Conservation (phyloP, 2,329 filamentous ascomycete genomes). For the Microsporum audouinii region DNA sequence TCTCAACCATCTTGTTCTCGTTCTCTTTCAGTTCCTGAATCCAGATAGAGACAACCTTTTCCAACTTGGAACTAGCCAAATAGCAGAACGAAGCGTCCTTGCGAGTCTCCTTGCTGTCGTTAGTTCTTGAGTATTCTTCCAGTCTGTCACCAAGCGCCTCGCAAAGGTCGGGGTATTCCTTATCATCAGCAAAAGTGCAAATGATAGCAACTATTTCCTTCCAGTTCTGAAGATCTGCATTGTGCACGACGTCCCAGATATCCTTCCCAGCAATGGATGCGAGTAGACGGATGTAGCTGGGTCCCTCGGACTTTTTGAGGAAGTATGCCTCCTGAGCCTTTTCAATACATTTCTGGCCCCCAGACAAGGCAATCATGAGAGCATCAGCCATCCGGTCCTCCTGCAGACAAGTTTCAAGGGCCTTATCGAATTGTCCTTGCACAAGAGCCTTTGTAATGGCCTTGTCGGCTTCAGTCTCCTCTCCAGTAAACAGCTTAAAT, state of each 20-base stretch:
- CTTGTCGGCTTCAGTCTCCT: conserved; percentile 75
- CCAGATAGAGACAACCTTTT: conserved; percentile 96
- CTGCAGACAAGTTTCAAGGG: conserved; percentile 75
- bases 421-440: conserved; percentile 80
- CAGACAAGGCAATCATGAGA: conserved; percentile 95
- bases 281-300: conserved; percentile 83
- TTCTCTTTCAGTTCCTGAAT: conserved; percentile 75
- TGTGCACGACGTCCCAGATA: conserved; percentile 95
- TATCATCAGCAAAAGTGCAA: conserved; percentile 86
- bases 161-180: conserved; percentile 87
- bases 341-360: conserved; percentile 82
- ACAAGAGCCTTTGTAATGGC: conserved; percentile 78
- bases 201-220: conserved; percentile 93
- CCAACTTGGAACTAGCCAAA: conserved; percentile 85
- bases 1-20: conserved; percentile 62
- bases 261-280: conserved; percentile 92
- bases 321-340: conserved; percentile 90
- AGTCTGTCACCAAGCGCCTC: conserved; percentile 89
- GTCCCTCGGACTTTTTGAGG: conserved; percentile 65
- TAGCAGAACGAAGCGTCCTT: conserved; percentile 97
- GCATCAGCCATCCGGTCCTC: conserved; percentile 89
- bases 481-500: conserved; percentile 75
- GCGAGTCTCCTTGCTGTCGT: conserved; percentile 47
- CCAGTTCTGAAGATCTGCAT: conserved; percentile 85
- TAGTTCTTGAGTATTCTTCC: conserved; percentile 50